Percentiles rank a stretch among this genome's conserved stretches.
Evolutionary conservation across 2,329 filamentous ascomycete species (phyloP).

Genomic region (Aureobasidium namibiae): DNA sequence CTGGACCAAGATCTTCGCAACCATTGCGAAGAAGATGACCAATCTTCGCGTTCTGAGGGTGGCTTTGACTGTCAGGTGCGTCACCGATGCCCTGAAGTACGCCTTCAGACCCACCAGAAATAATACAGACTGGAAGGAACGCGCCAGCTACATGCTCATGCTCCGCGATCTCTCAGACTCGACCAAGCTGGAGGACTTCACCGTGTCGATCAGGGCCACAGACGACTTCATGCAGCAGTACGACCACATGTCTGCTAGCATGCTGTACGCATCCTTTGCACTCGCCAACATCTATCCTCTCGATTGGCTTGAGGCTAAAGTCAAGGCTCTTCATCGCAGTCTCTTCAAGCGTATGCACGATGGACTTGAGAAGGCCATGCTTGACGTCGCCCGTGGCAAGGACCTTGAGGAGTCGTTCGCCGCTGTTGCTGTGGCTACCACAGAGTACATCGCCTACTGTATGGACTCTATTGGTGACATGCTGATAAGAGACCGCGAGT

Average conservation of each 20-base stretch:
- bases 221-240: neutral
- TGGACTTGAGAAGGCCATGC: neutral
- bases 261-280: neutral
- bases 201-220: neutral
- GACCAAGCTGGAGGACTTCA: neutral
- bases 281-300: neutral
- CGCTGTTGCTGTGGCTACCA: neutral
- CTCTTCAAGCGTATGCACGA: neutral
- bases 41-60: neutral
- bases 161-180: neutral
- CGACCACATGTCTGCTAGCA: neutral
- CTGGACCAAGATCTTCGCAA: neutral
- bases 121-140: neutral
- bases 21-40: neutral
- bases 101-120: neutral
- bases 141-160: constrained; percentile 9
- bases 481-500: neutral
- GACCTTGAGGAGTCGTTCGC: neutral
- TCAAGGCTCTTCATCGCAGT: neutral
- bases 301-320: neutral
- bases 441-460: neutral
- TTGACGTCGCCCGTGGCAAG: neutral
- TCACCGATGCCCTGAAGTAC: neutral
- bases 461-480: neutral
- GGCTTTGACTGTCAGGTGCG: neutral